phyloP scores from a whole-genome alignment of 78 protist species.

The Blattamonas nauphoetae region DNA sequence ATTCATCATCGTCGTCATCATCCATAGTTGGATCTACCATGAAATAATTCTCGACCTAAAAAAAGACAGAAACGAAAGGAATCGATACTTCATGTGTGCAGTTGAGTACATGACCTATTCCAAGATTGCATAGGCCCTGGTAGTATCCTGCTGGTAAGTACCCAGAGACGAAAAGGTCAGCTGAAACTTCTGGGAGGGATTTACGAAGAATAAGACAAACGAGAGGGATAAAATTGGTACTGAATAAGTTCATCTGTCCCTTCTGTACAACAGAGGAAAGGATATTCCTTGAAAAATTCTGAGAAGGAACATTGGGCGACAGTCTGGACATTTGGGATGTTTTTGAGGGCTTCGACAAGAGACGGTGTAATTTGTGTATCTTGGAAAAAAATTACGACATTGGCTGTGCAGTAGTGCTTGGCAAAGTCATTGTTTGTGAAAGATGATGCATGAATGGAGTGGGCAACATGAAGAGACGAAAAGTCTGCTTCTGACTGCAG shows the following conservation, averaged over 20 bases:
- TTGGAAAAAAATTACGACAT: not conserved
- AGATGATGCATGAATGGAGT: no score
- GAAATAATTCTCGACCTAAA: not conserved
- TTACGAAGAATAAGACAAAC: not conserved
- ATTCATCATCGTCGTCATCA: not conserved
- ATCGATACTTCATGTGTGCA: not conserved
- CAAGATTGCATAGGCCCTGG: not conserved
- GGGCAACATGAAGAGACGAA: not conserved
- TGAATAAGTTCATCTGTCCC: not conserved
- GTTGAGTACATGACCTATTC: not conserved
- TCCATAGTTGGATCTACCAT: not conserved
- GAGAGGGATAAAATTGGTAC: not conserved
- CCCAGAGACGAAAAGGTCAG: not conserved
- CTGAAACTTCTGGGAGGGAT: not conserved
- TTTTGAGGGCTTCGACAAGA: not conserved
- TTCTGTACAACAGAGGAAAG: not conserved
- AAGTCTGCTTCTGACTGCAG: not conserved
- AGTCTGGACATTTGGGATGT: not conserved
- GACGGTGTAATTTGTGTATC: not conserved
- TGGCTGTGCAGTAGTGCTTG: not conserved
- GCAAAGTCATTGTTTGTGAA: no score
- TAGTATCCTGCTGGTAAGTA: not conserved
- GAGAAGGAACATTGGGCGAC: not conserved
- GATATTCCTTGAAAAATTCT: not conserved
- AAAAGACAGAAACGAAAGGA: not conserved